Base-by-base conservation (phyloP, 768 basidiomycete genomes). In the Cystofilobasidium macerans region DNA sequence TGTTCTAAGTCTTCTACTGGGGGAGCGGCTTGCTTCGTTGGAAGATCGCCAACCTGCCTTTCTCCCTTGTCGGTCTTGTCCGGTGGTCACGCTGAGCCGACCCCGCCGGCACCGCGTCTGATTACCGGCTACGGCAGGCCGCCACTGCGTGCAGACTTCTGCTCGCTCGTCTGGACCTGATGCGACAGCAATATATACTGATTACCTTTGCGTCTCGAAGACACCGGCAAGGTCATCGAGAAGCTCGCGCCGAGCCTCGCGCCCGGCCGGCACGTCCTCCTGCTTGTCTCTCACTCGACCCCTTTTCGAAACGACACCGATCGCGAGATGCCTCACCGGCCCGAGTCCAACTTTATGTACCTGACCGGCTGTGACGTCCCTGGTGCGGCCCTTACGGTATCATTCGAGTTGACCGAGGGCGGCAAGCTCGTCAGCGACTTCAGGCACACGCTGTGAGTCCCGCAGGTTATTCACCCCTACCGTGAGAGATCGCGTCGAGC, bases 331-430 rank as follows among this genome's bases (percentile, higher is more conserved):
- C 66, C 66, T 35, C 66, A 67, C 26, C 66, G 66, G 13, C 30
- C 61, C 1, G 66, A 67, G 43, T 28, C n/a, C 71, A 94, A 94
- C 76, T 94, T 94, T 74, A 85, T 82, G 77, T 94, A 90, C 74
- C 80, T 94, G 20, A 83, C 88, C 0, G 91, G 89, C 61, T 90
- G 87, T 76, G 78, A 80, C 56, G 80, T 89, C 5, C 87, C 90
- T 0, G 80, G 81, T 11, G 26, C 61, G 0, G 56, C 54, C 3
- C 22, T 67, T 3, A 18, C 22, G 1, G 30, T 67, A 16, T 28
- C 38, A 28, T 57, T 67, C 42, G 28, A 58, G 26, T 5, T 54
- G 13, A 13, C 4, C 35, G 57, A 38, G 4, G 35, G 18, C 13
- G 35, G 57, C 1, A 3, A 26, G 16, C 5, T 57, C 30, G 43